Conservation (phyloP, 192 early-diverging fungal genomes). For the Mortierella claussenii region DNA sequence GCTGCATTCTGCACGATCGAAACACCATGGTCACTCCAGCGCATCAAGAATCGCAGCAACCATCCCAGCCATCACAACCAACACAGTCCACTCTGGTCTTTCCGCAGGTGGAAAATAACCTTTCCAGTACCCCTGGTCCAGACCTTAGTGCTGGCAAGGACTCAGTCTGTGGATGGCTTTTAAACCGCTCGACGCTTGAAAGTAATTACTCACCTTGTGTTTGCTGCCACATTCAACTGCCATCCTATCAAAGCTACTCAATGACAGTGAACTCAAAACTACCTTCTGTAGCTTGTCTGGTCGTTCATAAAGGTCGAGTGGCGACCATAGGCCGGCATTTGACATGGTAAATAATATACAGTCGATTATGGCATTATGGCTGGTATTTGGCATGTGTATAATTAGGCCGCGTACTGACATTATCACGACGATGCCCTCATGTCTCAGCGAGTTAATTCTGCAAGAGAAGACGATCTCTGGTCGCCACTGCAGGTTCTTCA, state of each 20-base stretch:
- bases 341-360: slow-evolving; percentile 13
- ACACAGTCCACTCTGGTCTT: slow-evolving; percentile 1
- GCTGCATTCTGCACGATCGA: too few relatives aligned
- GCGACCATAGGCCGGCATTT: slow-evolving; percentile 18
- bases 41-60: not conserved
- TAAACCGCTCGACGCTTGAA: slow-evolving; percentile 14
- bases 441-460: slow-evolving; percentile 17
- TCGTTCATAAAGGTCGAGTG: not conserved
- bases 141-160: not conserved
- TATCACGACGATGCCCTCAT: not conserved
- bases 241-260: too few relatives aligned
- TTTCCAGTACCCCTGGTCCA: not conserved
- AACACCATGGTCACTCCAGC: not conserved
- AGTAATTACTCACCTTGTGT: not conserved
- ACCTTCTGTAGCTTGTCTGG: slow-evolving; percentile 14
- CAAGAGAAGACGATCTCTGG: slow-evolving; percentile 12
- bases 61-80: slow-evolving; percentile 7
- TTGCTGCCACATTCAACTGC: not conserved
- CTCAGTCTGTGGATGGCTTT: slow-evolving; percentile 29
- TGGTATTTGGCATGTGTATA: too few relatives aligned
- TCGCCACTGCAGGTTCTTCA: slow-evolving; percentile 24
- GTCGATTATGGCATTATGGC: too few relatives aligned
- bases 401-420: too few relatives aligned
- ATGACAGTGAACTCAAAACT: too few relatives aligned
- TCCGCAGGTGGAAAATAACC: not conserved